Evolutionary conservation across 495 filamentous ascomycete species (phyloP).

Genomic region (Daldinia grandis): DNA sequence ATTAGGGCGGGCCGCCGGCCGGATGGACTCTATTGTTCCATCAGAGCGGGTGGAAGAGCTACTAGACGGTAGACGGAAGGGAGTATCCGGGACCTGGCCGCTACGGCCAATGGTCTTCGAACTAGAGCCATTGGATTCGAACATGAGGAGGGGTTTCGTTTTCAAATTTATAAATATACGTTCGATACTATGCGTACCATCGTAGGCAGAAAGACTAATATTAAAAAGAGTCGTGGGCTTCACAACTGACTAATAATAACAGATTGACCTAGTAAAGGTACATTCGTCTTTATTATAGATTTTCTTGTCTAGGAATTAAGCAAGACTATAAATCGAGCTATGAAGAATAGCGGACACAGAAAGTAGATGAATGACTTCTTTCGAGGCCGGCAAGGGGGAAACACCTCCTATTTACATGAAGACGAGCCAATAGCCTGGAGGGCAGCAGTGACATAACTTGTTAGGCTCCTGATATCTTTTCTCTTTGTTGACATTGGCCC

Average conservation of each 20-base stretch:
- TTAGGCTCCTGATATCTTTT: slow-evolving; percentile 13
- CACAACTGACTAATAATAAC: slow-evolving; percentile 2
- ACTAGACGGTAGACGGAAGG: slow-evolving; percentile 9
- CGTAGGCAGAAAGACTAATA: slow-evolving; percentile 14
- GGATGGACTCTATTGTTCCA: slow-evolving; percentile 21
- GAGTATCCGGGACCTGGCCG: neutral
- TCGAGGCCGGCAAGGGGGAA: slow-evolving; percentile 15
- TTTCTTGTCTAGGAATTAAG: slow-evolving; percentile 8
- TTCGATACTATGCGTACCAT: slow-evolving; percentile 14
- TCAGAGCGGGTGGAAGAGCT: slow-evolving; percentile 36
- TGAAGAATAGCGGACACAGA: slow-evolving; percentile 6
- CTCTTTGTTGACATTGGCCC: slow-evolving; percentile 24
- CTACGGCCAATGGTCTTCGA: slow-evolving; percentile 4
- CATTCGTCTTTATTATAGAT: slow-evolving; percentile 10
- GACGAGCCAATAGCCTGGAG: neutral
- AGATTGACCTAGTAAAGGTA: slow-evolving; percentile 4
- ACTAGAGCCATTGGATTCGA: slow-evolving; percentile 19
- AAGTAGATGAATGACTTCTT: slow-evolving; percentile 24
- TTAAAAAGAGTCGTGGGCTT: slow-evolving; percentile 8
- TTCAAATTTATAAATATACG: slow-evolving; percentile 16
- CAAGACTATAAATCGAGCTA: slow-evolving; percentile 11
- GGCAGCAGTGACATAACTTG: slow-evolving; percentile 8
- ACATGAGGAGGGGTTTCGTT: slow-evolving; percentile 15
- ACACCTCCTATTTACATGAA: slow-evolving; percentile 30
- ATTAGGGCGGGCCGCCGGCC: slow-evolving; percentile 14